phyloP scores from a whole-genome alignment of 208 protist species.

The Lotmaria passim region DNA sequence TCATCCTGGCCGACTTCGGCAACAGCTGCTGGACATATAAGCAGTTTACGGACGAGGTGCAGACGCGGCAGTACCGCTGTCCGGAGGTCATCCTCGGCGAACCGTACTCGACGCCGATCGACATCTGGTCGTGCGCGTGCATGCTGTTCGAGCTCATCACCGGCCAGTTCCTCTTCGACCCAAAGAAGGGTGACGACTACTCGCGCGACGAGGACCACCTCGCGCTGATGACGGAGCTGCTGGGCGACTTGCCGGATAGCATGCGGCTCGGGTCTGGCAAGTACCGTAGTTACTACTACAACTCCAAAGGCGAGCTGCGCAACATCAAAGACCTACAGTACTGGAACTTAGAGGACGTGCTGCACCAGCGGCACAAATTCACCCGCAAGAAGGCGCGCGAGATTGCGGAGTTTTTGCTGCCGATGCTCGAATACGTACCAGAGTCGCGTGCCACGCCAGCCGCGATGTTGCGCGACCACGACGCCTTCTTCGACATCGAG shows the following conservation, averaged over 20 bases:
- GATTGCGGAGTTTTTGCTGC: constrained; percentile 94
- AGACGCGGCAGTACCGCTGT: constrained; percentile 93
- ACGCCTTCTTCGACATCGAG: constrained; percentile 83
- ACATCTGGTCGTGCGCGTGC: constrained; percentile 94
- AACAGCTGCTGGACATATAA: constrained; percentile 98
- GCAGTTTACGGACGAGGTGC: constrained; percentile 96
- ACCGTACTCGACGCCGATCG: constrained; percentile 82
- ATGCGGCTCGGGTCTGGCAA: constrained; percentile 86
- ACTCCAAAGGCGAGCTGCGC: constrained; percentile 68
- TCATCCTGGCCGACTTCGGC: constrained; percentile 98
- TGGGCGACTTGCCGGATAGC: constrained; percentile 89
- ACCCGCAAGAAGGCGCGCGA: constrained; percentile 83
- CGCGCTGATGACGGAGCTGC: constrained; percentile 94
- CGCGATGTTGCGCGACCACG: constrained; percentile 81
- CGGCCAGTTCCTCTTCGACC: constrained; percentile 94
- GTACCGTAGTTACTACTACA: constrained; percentile 88
- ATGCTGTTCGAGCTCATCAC: constrained; percentile 96
- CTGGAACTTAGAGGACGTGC: constrained; percentile 86
- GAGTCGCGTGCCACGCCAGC: constrained; percentile 85
- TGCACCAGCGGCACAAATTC: constrained; percentile 95
- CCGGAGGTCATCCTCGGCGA: constrained; percentile 94
- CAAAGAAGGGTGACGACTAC: constrained; percentile 91
- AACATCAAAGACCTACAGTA: constrained; percentile 87
- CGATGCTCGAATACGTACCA: constrained; percentile 94
- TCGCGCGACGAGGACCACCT: constrained; percentile 94